phyloP scores from a whole-genome alignment of 768 basidiomycete genomes.

The Exsudoporus frostii region DNA sequence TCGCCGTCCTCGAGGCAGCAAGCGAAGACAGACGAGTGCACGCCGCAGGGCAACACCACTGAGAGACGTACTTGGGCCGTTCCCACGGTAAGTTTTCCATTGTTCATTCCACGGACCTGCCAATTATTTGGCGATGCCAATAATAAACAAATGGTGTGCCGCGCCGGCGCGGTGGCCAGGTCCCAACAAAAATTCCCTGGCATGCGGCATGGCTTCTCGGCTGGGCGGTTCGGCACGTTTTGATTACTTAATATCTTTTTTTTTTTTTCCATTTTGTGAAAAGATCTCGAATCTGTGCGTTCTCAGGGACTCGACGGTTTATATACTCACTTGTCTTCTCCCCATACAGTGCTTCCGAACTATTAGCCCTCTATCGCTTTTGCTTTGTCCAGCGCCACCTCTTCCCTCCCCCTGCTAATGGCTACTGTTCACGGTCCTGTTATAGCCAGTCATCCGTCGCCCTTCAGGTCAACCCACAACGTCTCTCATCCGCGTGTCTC shows the following conservation, averaged over 20 bases:
- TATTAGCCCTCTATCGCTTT: constrained; percentile 8
- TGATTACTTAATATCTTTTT: constrained; percentile 19
- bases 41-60: constrained; percentile 9
- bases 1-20: constrained; percentile 33
- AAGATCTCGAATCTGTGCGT: constrained; percentile 12
- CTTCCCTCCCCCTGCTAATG: constrained; percentile 14
- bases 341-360: constrained; percentile 17
- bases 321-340: constrained; percentile 21
- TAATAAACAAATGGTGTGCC: constrained; percentile 27
- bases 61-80: constrained; percentile 10
- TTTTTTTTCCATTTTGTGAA: background rate
- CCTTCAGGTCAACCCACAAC: constrained; percentile 26
- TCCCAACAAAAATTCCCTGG: constrained; percentile 18
- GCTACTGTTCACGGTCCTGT: constrained; percentile 33
- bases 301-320: constrained; percentile 19
- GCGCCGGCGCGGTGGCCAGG: constrained; percentile 20
- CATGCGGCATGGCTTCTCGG: constrained; percentile 22
- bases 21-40: constrained; percentile 28
- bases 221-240: constrained; percentile 25
- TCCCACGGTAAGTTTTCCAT: constrained; percentile 35
- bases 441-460: constrained; percentile 26
- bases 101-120: constrained; percentile 26
- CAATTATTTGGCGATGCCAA: constrained; percentile 28
- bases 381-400: constrained; percentile 19
- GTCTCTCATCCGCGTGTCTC: constrained; percentile 25